Evolutionary conservation across 2,329 filamentous ascomycete species (phyloP), one percentile per base, ranked within the genome.

Genomic region (Hypoxylon sp.): DNA sequence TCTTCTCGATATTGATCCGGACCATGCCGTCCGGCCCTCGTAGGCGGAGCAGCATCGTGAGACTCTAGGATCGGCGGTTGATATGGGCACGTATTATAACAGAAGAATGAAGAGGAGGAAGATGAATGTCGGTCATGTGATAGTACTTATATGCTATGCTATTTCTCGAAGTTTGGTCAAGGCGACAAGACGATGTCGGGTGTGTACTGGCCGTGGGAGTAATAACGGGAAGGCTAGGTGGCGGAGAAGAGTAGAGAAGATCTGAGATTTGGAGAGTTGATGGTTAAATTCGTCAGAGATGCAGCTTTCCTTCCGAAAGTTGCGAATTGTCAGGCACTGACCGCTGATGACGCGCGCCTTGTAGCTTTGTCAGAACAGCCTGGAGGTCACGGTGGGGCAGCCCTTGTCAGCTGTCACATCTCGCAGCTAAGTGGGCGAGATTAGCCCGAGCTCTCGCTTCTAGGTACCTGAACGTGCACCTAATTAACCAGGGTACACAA

Each of bases 1-100:
- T 84, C 52, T 90, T 87, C 72, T 94, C 89, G 71, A 96, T 87
- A 53, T 85, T 92, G 74, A 98, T 84, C 72, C 96, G 91, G 79
- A 94, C 90, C 84, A 96, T 96, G 82, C 96, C 96, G 82, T 97
- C 93, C 69, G 92, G 93, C 77, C 93, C 93, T 74, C 94, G 90
- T 72, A 97, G 92, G 78, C 94, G 89, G 60, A 97, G 84, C 75
- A 97, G 85, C 89, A 97, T 97, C 69, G 76, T 81, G 76, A 42
- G 26, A 26, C 26, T 40, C 26, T 24, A 32, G 46, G 26, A 28
- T 68, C 61, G 26, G 24, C 16, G 30, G 44, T 33, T 50, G 51
- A 22, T 48, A 56, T 26, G 30, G 24, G 53, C n/a, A n/a, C n/a
- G 38, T 55, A 32, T 55, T 44, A 48, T 33, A 30, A 45, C 42